phyloP scores from a whole-genome alignment of 1,139 yeast genomes.

The Entelexis paramagnoliae region DNA sequence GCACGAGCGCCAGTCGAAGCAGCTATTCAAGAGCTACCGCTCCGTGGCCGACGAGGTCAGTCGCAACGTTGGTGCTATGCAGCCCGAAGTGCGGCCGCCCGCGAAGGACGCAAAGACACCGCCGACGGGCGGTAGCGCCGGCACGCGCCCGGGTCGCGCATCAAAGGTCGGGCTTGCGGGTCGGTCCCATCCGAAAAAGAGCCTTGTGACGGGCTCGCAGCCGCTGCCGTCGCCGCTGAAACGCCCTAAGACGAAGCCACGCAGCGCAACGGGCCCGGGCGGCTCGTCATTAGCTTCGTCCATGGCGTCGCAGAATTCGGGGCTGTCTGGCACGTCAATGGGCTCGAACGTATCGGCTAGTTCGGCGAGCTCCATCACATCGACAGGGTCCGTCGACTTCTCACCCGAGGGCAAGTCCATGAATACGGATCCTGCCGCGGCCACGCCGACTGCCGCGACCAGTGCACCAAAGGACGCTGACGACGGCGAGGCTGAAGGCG shows the following conservation, averaged over 20 bases:
- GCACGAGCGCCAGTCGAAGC: background rate
- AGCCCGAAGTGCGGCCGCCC: background rate
- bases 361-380: background rate
- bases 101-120: no score
- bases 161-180: background rate
- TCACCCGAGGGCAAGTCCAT: background rate
- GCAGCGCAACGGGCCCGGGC: background rate
- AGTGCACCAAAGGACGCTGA: background rate
- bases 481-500: background rate
- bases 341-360: background rate
- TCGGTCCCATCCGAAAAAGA: background rate
- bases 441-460: background rate
- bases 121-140: no score
- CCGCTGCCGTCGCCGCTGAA: slow-evolving; percentile 73
- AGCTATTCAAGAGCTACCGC: background rate
- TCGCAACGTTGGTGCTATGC: background rate
- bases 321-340: background rate
- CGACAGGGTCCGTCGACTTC: background rate
- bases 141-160: background rate
- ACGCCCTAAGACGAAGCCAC: slow-evolving; percentile 7
- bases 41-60: background rate
- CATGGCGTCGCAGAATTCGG: background rate
- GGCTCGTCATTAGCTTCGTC: background rate
- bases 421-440: background rate
- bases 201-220: slow-evolving; percentile 72